Conservation (phyloP, 2,329 filamentous ascomycete species). For the Biscogniauxia marginata region DNA sequence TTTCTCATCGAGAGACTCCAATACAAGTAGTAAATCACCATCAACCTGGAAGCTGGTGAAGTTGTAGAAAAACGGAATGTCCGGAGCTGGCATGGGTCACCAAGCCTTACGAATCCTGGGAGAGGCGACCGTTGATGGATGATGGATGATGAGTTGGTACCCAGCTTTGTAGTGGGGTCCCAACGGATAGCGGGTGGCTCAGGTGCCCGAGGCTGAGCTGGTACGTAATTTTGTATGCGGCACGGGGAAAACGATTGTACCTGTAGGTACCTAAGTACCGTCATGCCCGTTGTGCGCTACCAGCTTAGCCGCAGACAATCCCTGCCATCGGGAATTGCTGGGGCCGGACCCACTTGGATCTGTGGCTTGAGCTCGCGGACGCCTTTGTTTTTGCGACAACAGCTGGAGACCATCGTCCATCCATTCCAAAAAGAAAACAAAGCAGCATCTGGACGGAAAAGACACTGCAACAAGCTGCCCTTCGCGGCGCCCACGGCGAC, state of each 20-base stretch:
- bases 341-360: not conserved
- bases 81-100: conserved; percentile 10
- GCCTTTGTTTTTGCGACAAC: not conserved
- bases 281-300: too few relatives aligned
- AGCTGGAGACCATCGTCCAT: conserved; percentile 5
- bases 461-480: conserved; percentile 12
- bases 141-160: not conserved
- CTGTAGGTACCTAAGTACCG: not conserved
- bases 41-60: conserved; percentile 4
- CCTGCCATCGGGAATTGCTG: too few relatives aligned
- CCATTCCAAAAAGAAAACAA: conserved; percentile 8
- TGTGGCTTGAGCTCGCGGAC: not conserved
- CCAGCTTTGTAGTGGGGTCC: not conserved
- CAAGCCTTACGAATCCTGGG: conserved; percentile 1
- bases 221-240: not conserved
- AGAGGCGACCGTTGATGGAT: not conserved
- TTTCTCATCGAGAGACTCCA: not conserved
- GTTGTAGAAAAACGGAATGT: conserved; percentile 4
- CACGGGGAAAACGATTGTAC: not conserved
- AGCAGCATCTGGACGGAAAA: conserved; percentile 3
- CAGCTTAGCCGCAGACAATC: too few relatives aligned
- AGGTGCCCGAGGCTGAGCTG: too few relatives aligned
- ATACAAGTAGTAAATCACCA: not conserved
- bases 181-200: not conserved
- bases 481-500: conserved; percentile 12